Evolutionary conservation across 345 rosid genomes (phyloP), one percentile per base, ranked within the genome.

Genomic region (Chamaenerion angustifolium): DNA sequence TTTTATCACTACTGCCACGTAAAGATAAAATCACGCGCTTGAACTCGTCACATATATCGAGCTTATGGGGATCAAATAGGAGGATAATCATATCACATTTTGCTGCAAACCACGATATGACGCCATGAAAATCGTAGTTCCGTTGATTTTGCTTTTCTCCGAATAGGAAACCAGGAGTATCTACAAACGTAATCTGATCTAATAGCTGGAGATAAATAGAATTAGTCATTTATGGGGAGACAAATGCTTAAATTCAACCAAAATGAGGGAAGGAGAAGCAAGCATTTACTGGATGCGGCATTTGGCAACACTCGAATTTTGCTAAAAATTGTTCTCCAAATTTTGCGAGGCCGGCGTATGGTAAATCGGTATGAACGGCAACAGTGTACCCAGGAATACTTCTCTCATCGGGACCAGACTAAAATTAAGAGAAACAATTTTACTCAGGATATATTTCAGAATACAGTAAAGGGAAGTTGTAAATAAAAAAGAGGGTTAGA

Each of bases 11-110:
- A 21, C 82, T 79, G 17, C 98, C 96, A 55, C 79, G 94, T 31
- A 87, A 50, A 49, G 88, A 92, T 60, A 93, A 53, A 46, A 92
- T 92, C 11, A 84, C 95, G 9, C 88, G 90, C 65, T 82, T 92
- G 74, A 92, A 87, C 68, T 92, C 95, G 66, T 92, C 96, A 10
- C 94, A 82, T 58, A 92, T 72, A 63, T 92, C 95, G 49, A 84
- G 92, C 60, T 87, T 92, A 63, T 92, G 96, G 41, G 96, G 98
- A 65, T 92, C 98, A 68, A 92, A 92, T 47, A 92, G 72, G 61
- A 92, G 96, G 46, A 92, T 80, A 64, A 92, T 92, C 68, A 88
- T 71, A 61, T 92, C 99, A 43, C 94, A 80, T 65, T 92, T 92
- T 43, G 96, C 80, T 51, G 98, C 96, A 64, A 84, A 92, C 98